phyloP scores from a whole-genome alignment of 177 flowering plant species.

The Vitis hybrid region DNA sequence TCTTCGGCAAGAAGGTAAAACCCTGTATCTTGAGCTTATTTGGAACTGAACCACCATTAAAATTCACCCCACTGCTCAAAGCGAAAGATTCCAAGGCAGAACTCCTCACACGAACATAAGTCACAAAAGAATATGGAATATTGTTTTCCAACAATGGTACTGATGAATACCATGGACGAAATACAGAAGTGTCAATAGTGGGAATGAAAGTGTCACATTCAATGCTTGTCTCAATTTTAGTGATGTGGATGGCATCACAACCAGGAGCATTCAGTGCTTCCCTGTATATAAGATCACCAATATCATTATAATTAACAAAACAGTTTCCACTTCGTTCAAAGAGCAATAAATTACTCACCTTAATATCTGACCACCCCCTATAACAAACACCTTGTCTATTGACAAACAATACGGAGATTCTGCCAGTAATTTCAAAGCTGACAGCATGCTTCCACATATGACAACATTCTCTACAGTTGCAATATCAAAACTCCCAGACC shows the following conservation, averaged over 20 bases:
- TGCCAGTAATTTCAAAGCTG: slow-evolving; percentile 61
- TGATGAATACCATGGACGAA: slow-evolving; percentile 72
- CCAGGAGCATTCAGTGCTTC: slow-evolving; percentile 63
- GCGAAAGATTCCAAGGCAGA: slow-evolving; percentile 19
- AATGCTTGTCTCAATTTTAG: slow-evolving; percentile 62
- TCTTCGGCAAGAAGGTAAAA: slow-evolving; percentile 61
- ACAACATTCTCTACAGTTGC: slow-evolving; percentile 60
- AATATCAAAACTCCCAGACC: slow-evolving; percentile 54
- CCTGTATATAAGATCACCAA: slow-evolving; percentile 36
- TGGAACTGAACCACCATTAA: slow-evolving; percentile 20
- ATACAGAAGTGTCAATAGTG: slow-evolving; percentile 45
- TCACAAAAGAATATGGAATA: slow-evolving; percentile 49
- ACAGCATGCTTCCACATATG: slow-evolving; percentile 56
- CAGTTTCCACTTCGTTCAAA: neutral
- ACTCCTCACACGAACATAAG: slow-evolving; percentile 63
- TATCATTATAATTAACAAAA: neutral
- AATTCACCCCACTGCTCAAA: slow-evolving; percentile 16
- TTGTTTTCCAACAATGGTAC: slow-evolving; percentile 56
- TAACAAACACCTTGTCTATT: slow-evolving; percentile 65
- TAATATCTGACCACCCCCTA: slow-evolving; percentile 74
- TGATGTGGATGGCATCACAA: slow-evolving; percentile 77
- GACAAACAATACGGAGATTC: slow-evolving; percentile 56
- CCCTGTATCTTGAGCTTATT: slow-evolving; percentile 34
- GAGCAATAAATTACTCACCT: slow-evolving; percentile 33
- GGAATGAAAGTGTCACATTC: slow-evolving; percentile 85